Base-by-base conservation (phyloP, 1,284 basidiomycete genomes). In the Marasmius fiardii region DNA sequence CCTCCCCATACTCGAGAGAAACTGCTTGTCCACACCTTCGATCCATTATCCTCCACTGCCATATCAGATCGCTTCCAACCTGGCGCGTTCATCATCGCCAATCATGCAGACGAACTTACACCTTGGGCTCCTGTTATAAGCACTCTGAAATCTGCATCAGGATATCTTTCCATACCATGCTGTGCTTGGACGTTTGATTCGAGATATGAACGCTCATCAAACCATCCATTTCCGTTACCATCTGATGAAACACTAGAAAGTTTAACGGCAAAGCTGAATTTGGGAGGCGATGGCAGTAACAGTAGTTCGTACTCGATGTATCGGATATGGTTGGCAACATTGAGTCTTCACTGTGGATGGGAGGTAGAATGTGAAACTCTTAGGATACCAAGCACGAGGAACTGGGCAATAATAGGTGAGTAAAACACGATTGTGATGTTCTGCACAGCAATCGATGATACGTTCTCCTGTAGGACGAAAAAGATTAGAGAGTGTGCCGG, bases 101-200 rank as follows among this genome's bases (percentile, higher is more conserved):
- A 98, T 71, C 95, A 99, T 69, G 91, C 95, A 0, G 95, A 99
- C 71, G 95, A 99, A 65, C 77, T 99, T 16, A 96, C 95, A 45
- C 93, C 92, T 0, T 95, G 92, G 92, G 71, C 92, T 3, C 88
- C 93, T 0, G 76, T 94, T 0, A 72, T 93, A 5, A 79, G 88
- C 0, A 82, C 89, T 0, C 69, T 90, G 6, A 66, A 75, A 28
- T 64, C 65, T 4, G 83, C 86, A 0, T 80, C 84, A 0, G 93
- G 92, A 0, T 94, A 92, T 69, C 74, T 98, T 54, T 94, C 90
- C 16, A 91, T 99, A 39, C 95, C 95, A 0, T 98, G 96, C 67
- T 98, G 96, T 67, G 73, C 90, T 1, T 92, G 88, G 88, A 71
- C 79, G 2, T 88, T 92, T 63, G 90, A 92, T 60, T 68, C 73